Base-by-base conservation (phyloP, 2,329 filamentous ascomycete species). In the Aquanectria penicillioides region DNA sequence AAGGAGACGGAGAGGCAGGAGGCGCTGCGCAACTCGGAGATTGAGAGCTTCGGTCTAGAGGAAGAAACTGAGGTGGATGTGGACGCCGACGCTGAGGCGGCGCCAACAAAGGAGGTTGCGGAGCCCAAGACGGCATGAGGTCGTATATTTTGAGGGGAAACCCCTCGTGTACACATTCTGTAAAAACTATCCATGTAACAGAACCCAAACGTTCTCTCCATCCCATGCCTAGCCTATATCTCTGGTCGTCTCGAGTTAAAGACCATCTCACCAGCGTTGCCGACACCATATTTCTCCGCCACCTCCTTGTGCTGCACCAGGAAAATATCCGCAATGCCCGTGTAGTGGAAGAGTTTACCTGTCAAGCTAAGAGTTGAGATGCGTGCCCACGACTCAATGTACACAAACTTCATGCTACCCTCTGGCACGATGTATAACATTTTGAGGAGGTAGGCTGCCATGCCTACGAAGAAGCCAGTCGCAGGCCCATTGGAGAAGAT, bases 301-400 rank as follows among this genome's bases (percentile, higher is more conserved):
- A 95, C 79, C 53, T 80, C 77, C 57, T 86, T 82, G 83, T 94
- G 95, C 80, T 97, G 94, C 54, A 97, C 93, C 49, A 96, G 74
- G 69, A 96, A 91, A 44, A 89, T 79, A 75, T 97, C 92, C 43
- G 91, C 91, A 34, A 96, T 76, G 40, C 81, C 78, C 2, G 80
- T 79, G 64, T 80, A 78, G 57, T 89, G 77, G 56, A 99, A 80
- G 31, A 98, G 78, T 72, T 86, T 89, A 1, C 94, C 95, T 31
- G 92, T 97, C 58, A 97, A 75, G 77, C 94, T 98, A 64, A 98
- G 77, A 11, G 86, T 89, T 64, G 84, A 89, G 13, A 97, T 91
- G 13, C 95, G 85, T 3, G 95, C 94, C 89, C 94, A 97, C 17
- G 91, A 95, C 80, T 99, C 95, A 23, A 97, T 86, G 73, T 95